Evolutionary conservation across 441 rosid genomes (phyloP), one percentile per base, ranked within the genome.

Genomic region (Gossypium schwendimanii): DNA sequence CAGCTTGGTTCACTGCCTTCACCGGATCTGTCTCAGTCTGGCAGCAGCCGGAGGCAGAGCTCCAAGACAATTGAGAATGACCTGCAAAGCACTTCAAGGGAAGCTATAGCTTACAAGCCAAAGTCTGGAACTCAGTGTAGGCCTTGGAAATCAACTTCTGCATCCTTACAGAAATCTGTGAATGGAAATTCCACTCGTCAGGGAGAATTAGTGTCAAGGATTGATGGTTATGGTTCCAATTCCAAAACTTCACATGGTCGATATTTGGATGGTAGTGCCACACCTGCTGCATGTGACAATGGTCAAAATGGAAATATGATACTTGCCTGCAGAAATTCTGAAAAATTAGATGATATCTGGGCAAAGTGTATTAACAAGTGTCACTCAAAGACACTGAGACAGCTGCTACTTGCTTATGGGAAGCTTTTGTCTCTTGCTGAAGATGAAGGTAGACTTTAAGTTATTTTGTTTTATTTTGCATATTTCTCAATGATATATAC

Each of bases 1-100:
- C 99, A 93, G 88, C 97, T 95, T 69, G 97, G 98, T 61, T 93
- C 97, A 2, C 79, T 87, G 77, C 86, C 93, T 79, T 93, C 97
- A 41, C 89, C 89, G 33, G 97, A 93, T 53, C 74, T 87, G 62
- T 85, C 89, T 69, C 91, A 79, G 76, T 85, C 97, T 59, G 86
- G 91, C 77, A 85, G 98, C 83, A 91, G 96, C 73, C 78, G 93
- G 75, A 87, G 91, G 85, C 89, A 84, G 83, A 94, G 94, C 84
- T 87, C 97, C 10, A 89, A 85, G 82, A 82, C 91, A 71, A 88
- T 97, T 2, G 93, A 90, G 44, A 97, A 91, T 78, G 89, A 89
- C 77, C 93, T 88, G 2, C 90, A 90, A 67, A 87, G 92, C 77
- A 83, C 80, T 73, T 90, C 95, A 60, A 83, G 84, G 81, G 98